Conservation (phyloP, 2,329 filamentous ascomycete genomes). For the Tricladium varicosporioides region DNA sequence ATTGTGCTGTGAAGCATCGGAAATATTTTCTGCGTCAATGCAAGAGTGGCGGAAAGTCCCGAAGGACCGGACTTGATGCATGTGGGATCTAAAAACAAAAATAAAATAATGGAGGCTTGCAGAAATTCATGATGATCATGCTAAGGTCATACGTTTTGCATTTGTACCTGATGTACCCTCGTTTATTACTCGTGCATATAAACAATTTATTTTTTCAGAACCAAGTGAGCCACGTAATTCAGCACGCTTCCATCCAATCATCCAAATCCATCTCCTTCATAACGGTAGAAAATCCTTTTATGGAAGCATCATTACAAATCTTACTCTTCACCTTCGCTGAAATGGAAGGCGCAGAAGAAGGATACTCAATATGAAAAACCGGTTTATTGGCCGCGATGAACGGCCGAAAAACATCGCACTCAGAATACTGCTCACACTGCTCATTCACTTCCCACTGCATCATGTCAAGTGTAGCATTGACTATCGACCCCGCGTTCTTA, state of each 20-base stretch:
- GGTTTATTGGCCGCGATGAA: slow-evolving; percentile 62
- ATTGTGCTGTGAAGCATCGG: too few relatives aligned
- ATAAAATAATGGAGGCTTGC: too few relatives aligned
- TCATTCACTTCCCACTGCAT: slow-evolving; percentile 69
- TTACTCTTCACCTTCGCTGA: slow-evolving; percentile 27
- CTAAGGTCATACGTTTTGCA: too few relatives aligned
- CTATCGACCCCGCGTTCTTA: slow-evolving; percentile 65
- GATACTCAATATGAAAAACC: slow-evolving; percentile 73
- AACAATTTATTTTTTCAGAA: too few relatives aligned
- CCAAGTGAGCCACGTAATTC: too few relatives aligned
- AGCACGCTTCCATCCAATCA: slow-evolving; percentile 3
- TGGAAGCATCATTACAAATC: background rate
- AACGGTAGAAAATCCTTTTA: background rate
- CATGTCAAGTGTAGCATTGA: slow-evolving; percentile 36
- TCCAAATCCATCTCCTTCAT: slow-evolving; percentile 3
- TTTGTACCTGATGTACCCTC: too few relatives aligned
- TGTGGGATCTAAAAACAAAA: too few relatives aligned
- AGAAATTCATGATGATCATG: too few relatives aligned
- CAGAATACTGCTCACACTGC: slow-evolving; percentile 59
- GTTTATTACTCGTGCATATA: too few relatives aligned
- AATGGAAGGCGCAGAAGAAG: slow-evolving; percentile 35
- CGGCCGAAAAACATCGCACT: slow-evolving; percentile 55
- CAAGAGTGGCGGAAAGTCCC: too few relatives aligned
- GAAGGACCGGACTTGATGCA: too few relatives aligned
- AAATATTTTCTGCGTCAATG: too few relatives aligned